These are phyloP conservation scores for Nidularia pulvinata DNA, from an alignment of 768 basidiomycete genomes.

Conservation along the genomic window DNA sequence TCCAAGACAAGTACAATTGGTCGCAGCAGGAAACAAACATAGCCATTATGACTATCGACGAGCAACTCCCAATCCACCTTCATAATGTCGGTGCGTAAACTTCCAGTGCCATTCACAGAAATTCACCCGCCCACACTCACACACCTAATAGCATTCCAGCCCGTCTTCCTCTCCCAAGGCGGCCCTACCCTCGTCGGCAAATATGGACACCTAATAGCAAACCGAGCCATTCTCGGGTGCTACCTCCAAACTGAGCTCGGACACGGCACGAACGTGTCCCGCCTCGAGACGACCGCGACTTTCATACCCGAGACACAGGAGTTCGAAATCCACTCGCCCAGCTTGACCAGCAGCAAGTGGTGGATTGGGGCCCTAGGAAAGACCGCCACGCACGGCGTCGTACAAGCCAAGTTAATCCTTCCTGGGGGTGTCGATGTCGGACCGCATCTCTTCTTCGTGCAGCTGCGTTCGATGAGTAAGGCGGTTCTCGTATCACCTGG, in stretches of 20 bases:
- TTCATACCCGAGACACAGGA: conserved; percentile 65
- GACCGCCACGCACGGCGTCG: conserved; percentile 73
- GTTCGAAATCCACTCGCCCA: conserved; percentile 79
- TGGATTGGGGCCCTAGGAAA: conserved; percentile 78
- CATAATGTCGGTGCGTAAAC: conserved; percentile 31
- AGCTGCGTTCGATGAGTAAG: conserved; percentile 61
- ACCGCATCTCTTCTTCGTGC: conserved; percentile 77
- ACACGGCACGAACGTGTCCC: conserved; percentile 71
- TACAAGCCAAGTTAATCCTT: conserved; percentile 74
- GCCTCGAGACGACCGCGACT: conserved; percentile 76
- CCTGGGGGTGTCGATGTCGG: conserved; percentile 61
- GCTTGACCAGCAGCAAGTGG: conserved; percentile 78
- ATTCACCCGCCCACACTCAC: conserved; percentile 6
- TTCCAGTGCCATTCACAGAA: background rate
- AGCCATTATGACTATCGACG: conserved; percentile 51
- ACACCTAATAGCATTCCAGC: conserved; percentile 52
- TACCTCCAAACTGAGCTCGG: conserved; percentile 81
- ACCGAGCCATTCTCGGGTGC: conserved; percentile 66
- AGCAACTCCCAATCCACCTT: conserved; percentile 44
- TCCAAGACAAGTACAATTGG: conserved; percentile 58
- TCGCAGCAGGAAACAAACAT: conserved; percentile 38
- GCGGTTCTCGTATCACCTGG: background rate
- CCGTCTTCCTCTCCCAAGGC: conserved; percentile 65
- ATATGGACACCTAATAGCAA: conserved; percentile 47
- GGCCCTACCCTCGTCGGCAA: conserved; percentile 50